Conservation (phyloP, 805 yeast species). For the Wickerhamiella kazuoi region DNA sequence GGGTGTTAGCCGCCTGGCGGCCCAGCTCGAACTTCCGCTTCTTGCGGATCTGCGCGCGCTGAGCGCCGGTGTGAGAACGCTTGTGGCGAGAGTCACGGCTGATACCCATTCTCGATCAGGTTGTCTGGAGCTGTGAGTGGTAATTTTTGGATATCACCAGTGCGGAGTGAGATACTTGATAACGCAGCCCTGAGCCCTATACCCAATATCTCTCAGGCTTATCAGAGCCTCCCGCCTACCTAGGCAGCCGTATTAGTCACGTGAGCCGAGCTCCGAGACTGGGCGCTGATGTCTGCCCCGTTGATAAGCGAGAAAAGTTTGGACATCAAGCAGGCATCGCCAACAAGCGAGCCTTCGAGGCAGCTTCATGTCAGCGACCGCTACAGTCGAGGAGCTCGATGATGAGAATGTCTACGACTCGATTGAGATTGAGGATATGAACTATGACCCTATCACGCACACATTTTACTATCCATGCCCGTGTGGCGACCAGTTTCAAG, state of each 20-base stretch:
- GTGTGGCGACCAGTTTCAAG: conserved; percentile 89
- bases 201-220: too few species aligned
- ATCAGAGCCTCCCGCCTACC: too few species aligned
- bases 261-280: too few species aligned
- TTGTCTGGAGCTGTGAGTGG: conserved; percentile 3
- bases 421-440: conserved; percentile 92
- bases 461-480: conserved; percentile 92
- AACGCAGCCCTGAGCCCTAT: conserved; percentile 4
- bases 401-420: conserved; percentile 46
- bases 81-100: conserved; percentile 99
- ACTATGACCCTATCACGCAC: conserved; percentile 67
- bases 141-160: background rate
- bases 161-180: conserved; percentile 3
- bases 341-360: too few species aligned
- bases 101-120: conserved; percentile 73
- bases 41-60: conserved; percentile 99
- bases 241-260: too few species aligned
- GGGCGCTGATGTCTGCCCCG: too few species aligned
- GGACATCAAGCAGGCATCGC: too few species aligned
- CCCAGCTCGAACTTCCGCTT: conserved; percentile 99
- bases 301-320: too few species aligned
- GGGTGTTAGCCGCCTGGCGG: conserved; percentile 99
- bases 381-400: background rate
- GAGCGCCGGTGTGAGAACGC: conserved; percentile 99
- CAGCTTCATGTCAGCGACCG: background rate